A percentile compares a stretch with the other conserved stretches of the same genome.
Conservation (phyloP, 306 rosid species). For the Vachellia pachyceras region DNA sequence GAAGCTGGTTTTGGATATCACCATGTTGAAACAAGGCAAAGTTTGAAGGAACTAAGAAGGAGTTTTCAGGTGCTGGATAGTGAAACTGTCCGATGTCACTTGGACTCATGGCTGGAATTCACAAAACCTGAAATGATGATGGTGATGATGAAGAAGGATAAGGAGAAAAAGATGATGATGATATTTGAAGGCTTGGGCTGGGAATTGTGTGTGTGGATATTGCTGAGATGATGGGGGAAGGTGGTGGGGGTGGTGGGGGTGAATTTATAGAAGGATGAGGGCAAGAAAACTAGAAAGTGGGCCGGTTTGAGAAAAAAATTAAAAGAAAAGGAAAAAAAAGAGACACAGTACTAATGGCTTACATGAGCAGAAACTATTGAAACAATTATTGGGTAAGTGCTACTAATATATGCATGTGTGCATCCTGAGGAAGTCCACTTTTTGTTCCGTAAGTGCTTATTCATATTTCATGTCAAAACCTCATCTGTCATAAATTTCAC, state of each 20-base stretch:
- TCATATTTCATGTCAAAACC: too few relatives aligned
- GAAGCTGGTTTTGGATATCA: slow-evolving; percentile 47
- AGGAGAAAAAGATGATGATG: slow-evolving; percentile 6
- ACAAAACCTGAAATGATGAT: background rate
- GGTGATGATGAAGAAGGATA: background rate
- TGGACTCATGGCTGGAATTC: slow-evolving; percentile 58
- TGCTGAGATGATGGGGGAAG: slow-evolving; percentile 24
- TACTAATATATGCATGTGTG: slow-evolving; percentile 48
- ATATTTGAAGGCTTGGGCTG: slow-evolving; percentile 17
- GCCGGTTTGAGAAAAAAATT: slow-evolving; percentile 40
- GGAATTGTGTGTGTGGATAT: slow-evolving; percentile 20
- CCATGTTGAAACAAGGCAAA: slow-evolving; percentile 45
- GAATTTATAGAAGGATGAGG: slow-evolving; percentile 62
- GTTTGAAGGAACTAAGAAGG: slow-evolving; percentile 45
- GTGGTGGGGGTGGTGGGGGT: slow-evolving; percentile 41
- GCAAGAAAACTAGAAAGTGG: slow-evolving; percentile 55
- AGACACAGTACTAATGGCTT: slow-evolving; percentile 46
- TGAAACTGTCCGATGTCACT: slow-evolving; percentile 62
- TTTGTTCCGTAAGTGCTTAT: slow-evolving; percentile 22
- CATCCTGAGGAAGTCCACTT: slow-evolving; percentile 35
- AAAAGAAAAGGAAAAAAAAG: slow-evolving; percentile 11
- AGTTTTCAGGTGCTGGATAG: slow-evolving; percentile 54
- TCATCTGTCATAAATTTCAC: background rate
- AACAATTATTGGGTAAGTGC: slow-evolving; percentile 56
- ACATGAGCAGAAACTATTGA: slow-evolving; percentile 56